These are phyloP conservation scores for Petunia secreta DNA, from an alignment of 257 asterid genomes.

Conservation along the genomic window DNA sequence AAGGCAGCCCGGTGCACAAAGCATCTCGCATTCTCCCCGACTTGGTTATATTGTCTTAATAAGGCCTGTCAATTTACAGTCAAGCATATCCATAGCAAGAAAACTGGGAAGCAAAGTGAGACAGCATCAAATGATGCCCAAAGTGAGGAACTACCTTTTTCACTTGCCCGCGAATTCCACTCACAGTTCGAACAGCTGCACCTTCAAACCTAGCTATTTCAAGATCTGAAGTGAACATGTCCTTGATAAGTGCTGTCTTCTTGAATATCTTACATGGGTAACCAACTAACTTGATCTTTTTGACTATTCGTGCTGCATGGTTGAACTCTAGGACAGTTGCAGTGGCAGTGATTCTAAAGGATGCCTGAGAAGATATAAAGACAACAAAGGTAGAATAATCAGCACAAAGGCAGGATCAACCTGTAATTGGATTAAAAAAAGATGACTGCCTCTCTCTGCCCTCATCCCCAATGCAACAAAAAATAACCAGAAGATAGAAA, in stretches of 20 bases:
- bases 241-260: slow-evolving; percentile 92
- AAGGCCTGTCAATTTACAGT: slow-evolving; percentile 9
- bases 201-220: slow-evolving; percentile 99
- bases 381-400: slow-evolving; percentile 21
- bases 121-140: slow-evolving; percentile 15
- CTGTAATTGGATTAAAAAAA: neutral
- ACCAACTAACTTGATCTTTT: slow-evolving; percentile 93
- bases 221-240: slow-evolving; percentile 98
- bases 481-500: neutral
- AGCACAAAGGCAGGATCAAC: slow-evolving; percentile 8
- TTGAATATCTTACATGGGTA: slow-evolving; percentile 85
- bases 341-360: slow-evolving; percentile 93
- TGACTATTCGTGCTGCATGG: slow-evolving; percentile 83
- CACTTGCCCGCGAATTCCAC: slow-evolving; percentile 97
- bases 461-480: neutral
- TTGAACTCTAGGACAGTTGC: slow-evolving; percentile 92
- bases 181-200: slow-evolving; percentile 88
- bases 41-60: neutral
- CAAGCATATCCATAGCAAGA: neutral
- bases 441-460: neutral
- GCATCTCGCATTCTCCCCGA: neutral
- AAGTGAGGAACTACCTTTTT: slow-evolving; percentile 68
- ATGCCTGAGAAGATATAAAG: slow-evolving; percentile 50
- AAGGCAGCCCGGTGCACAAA: no score
- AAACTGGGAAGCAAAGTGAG: neutral